A percentile compares a stretch with the other conserved stretches of the same genome.
These are phyloP conservation scores for Ceratocystis cubensis DNA, from an alignment of 2,329 filamentous ascomycete genomes.

Conservation along the genomic window DNA sequence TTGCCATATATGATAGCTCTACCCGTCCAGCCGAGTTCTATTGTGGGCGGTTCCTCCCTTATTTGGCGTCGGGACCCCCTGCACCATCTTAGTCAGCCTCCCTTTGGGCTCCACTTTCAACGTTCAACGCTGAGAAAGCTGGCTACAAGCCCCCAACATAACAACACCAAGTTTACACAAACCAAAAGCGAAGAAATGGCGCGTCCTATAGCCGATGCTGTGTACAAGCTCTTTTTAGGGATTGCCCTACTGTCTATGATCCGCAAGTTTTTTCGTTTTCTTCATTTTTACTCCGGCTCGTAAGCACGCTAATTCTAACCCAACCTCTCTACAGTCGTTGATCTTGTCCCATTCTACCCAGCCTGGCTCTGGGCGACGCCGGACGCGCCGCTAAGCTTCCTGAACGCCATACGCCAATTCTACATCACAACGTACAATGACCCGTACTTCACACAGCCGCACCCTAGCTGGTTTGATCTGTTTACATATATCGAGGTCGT, in stretches of 20 bases:
- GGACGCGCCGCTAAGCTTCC: constrained; percentile 36
- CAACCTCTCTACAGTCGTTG: constrained; percentile 33
- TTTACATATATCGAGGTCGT: constrained; percentile 40
- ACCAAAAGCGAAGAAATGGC: neutral
- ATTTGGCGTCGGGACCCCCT: too few relatives aligned
- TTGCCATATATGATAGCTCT: too few relatives aligned
- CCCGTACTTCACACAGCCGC: constrained; percentile 33
- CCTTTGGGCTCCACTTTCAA: too few relatives aligned
- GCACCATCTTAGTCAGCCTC: too few relatives aligned
- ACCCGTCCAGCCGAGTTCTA: too few relatives aligned
- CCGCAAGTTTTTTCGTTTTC: constrained; percentile 13
- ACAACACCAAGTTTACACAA: too few relatives aligned
- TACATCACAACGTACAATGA: constrained; percentile 41
- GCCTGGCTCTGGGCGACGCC: constrained; percentile 32
- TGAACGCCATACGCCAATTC: constrained; percentile 34
- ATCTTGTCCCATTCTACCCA: constrained; percentile 43
- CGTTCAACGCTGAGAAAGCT: too few relatives aligned
- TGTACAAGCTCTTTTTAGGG: constrained; percentile 15
- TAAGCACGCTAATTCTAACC: neutral
- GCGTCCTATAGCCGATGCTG: neutral
- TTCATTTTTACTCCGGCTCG: neutral
- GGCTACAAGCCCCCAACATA: too few relatives aligned
- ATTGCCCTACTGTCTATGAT: constrained; percentile 22
- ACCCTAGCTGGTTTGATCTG: constrained; percentile 39
- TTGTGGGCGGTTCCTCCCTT: too few relatives aligned